Conservation (phyloP, 2,329 filamentous ascomycete species). For the Chrysoporthe deuterocubensis region DNA sequence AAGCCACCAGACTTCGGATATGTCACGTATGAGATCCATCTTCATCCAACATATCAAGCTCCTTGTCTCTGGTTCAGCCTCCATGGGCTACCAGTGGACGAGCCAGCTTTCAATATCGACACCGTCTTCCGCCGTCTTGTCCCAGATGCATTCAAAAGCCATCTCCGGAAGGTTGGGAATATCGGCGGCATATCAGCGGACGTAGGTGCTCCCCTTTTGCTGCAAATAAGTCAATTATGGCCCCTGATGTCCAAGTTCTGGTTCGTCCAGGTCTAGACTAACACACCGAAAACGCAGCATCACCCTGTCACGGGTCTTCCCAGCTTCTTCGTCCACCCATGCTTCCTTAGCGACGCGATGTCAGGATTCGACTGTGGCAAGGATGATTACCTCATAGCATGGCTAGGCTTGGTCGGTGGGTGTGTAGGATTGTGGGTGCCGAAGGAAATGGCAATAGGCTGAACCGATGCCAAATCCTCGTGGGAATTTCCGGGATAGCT, state of each 20-base stretch:
- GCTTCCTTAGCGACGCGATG: slow-evolving; percentile 84
- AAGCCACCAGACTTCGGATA: slow-evolving; percentile 44
- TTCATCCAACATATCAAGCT: slow-evolving; percentile 74
- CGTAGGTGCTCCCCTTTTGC: slow-evolving; percentile 56
- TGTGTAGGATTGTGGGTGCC: slow-evolving; percentile 81
- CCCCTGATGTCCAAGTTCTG: slow-evolving; percentile 19
- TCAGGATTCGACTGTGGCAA: slow-evolving; percentile 63
- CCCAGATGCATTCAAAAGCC: slow-evolving; percentile 64
- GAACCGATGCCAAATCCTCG: slow-evolving; percentile 29
- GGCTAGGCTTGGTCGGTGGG: slow-evolving; percentile 85
- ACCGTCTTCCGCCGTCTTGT: slow-evolving; percentile 73
- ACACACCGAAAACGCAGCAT: slow-evolving; percentile 62
- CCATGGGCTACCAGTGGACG: slow-evolving; percentile 58
- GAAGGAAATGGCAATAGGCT: slow-evolving; percentile 62
- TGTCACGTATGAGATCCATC: slow-evolving; percentile 74
- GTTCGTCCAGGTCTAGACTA: slow-evolving; percentile 42
- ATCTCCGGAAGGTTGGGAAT: slow-evolving; percentile 63
- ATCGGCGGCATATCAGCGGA: slow-evolving; percentile 78
- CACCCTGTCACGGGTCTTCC: slow-evolving; percentile 81
- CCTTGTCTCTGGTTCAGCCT: slow-evolving; percentile 79
- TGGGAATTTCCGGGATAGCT: neutral
- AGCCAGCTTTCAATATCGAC: slow-evolving; percentile 65
- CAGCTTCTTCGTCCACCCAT: slow-evolving; percentile 91
- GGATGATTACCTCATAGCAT: slow-evolving; percentile 79
- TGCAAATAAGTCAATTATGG: slow-evolving; percentile 37